Evolutionary conservation across 805 yeast genomes (phyloP).

Genomic region (Blastobotrys americana): DNA sequence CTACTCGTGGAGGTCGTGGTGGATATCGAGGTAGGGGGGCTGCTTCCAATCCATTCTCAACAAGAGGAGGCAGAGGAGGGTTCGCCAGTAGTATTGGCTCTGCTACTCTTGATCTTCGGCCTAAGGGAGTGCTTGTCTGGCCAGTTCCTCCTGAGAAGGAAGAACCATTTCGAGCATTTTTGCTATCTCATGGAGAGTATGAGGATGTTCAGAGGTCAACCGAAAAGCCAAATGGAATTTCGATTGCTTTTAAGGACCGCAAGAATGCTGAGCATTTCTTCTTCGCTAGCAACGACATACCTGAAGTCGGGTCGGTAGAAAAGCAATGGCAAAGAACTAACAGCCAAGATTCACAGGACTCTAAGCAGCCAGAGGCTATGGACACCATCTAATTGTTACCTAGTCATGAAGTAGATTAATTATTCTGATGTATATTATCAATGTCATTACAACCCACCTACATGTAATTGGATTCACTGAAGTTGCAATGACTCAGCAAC

Average conservation of each 20-base stretch:
- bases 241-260: slow-evolving; percentile 31
- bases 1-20: slow-evolving; percentile 17
- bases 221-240: slow-evolving; percentile 12
- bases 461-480: too few species aligned
- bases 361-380: slow-evolving; percentile 4
- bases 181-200: slow-evolving; percentile 26
- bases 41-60: slow-evolving; percentile 17
- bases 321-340: slow-evolving; percentile 22
- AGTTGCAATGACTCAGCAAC: too few species aligned
- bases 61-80: slow-evolving; percentile 22
- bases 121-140: slow-evolving; percentile 30
- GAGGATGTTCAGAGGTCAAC: slow-evolving; percentile 18
- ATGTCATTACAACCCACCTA: too few species aligned
- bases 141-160: slow-evolving; percentile 28
- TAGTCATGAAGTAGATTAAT: too few species aligned
- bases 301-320: slow-evolving; percentile 28
- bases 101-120: slow-evolving; percentile 32
- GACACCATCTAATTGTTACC: slow-evolving; percentile 1
- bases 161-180: slow-evolving; percentile 28
- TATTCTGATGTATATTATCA: too few species aligned
- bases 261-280: slow-evolving; percentile 33
- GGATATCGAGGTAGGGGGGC: slow-evolving; percentile 21
- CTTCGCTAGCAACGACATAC: slow-evolving; percentile 19
- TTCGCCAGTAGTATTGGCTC: slow-evolving; percentile 16
- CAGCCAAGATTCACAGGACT: background rate